Base-by-base conservation (phyloP, 2,329 filamentous ascomycete genomes). In the Ilyonectria robusta region DNA sequence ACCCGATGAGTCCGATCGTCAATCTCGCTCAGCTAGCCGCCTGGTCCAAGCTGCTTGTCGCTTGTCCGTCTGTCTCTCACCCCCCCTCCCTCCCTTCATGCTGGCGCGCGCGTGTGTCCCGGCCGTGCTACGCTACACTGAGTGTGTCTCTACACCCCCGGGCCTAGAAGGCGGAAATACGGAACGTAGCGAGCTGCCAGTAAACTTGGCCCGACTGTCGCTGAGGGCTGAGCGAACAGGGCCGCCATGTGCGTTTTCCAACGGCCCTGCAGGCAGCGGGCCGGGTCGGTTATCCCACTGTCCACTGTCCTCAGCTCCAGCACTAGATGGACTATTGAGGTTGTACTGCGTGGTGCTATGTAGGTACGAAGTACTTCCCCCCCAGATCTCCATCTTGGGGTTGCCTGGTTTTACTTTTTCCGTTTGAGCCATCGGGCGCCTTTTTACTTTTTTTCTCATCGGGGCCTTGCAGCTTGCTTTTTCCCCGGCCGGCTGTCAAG, bases 231-330 rank as follows among this genome's bases (percentile, higher is more conserved):
- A 33, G 31, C 31, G 42, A 46, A 48, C 68, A 65, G 51, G 57
- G 54, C 65, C 31, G 64, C 69, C 69, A 71, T 71, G 67, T 71
- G 67, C 61, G 40, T 60, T 62, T 67, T 40, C n/a, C 59, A 65
- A 71, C 72, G 72, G 70, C 72, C 65, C 59, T 75, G 72, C 72
- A 74, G 69, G 72, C 72, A 74, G 69, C 71, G 70, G 71, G 54
- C 65, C 71, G 63, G 23, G 37, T 23, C 47, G 68, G 71, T 63
- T 72, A 70, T 60, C 66, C 40, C n/a, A 42, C n/a, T 42, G 15
- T 42, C 40, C n/a, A 42, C n/a, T 42, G 15, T 42, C 15, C 40
- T n/a, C 40, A 42, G n/a, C 40, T 42, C 15, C 15, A n/a, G 40
- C 31, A 33, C 8, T 33, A 3, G n/a, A n/a, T n/a, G 31, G 31